These are phyloP conservation scores for Oligophagozyma castellii DNA, from an alignment of 1,139 yeast species.

Conservation along the genomic window DNA sequence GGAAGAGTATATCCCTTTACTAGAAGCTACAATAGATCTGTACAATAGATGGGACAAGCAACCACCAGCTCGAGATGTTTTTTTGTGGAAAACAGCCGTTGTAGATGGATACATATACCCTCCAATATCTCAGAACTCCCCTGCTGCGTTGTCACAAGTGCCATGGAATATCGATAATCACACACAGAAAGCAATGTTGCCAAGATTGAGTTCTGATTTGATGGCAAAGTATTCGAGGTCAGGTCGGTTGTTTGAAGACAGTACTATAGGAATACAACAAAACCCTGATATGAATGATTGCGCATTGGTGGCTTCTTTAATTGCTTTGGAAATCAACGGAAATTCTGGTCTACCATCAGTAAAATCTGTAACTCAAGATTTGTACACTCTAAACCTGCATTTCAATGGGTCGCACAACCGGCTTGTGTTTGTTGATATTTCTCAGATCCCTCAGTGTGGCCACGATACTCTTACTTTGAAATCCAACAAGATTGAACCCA, in stretches of 20 bases:
- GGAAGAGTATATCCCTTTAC: too few species aligned
- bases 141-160: too few species aligned
- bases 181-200: too few species aligned
- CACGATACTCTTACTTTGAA: conserved; percentile 8
- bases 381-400: conserved; percentile 30
- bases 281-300: conserved; percentile 60
- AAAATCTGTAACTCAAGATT: conserved; percentile 10
- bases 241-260: too few species aligned
- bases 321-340: conserved; percentile 19
- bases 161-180: too few species aligned
- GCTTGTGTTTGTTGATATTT: conserved; percentile 36
- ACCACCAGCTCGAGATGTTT: too few species aligned
- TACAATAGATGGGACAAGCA: too few species aligned
- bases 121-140: too few species aligned
- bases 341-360: not conserved
- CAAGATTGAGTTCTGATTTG: too few species aligned
- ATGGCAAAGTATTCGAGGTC: too few species aligned
- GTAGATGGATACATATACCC: conserved; percentile 24
- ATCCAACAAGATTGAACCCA: conserved; percentile 28
- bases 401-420: conserved; percentile 50
- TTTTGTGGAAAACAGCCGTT: conserved; percentile 39
- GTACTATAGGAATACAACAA: conserved; percentile 15
- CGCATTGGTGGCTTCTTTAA: conserved; percentile 57
- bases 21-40: too few species aligned
- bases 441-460: conserved; percentile 28